Conservation (phyloP, 768 basidiomycete genomes). For the Pulveroboletus sp. region DNA sequence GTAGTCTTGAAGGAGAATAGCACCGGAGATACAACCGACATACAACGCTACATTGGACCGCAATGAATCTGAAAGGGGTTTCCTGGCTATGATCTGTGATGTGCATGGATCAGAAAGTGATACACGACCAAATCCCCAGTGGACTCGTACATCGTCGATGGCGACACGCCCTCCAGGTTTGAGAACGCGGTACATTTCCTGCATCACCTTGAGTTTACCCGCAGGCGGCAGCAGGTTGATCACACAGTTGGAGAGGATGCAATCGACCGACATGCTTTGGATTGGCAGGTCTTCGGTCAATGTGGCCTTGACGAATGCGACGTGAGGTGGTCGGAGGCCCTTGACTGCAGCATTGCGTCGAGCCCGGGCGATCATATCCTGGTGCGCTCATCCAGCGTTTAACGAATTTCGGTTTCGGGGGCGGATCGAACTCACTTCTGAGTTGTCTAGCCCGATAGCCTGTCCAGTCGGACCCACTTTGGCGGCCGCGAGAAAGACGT, state of each 20-base stretch:
- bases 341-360: constrained; percentile 40
- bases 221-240: constrained; percentile 43
- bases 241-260: constrained; percentile 55
- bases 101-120: background rate
- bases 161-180: constrained; percentile 54
- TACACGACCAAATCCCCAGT: background rate
- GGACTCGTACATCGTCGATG: constrained; percentile 43
- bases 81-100: constrained; percentile 43
- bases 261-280: constrained; percentile 44
- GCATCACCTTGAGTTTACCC: constrained; percentile 40
- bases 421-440: constrained; percentile 32
- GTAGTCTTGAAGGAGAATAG: constrained; percentile 39
- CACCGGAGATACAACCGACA: constrained; percentile 45
- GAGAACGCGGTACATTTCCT: constrained; percentile 46
- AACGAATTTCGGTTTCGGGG: background rate
- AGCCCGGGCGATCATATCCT: constrained; percentile 52
- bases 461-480: constrained; percentile 47
- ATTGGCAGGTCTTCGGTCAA: constrained; percentile 46
- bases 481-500: constrained; percentile 49
- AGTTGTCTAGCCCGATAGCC: constrained; percentile 53
- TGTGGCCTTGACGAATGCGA: constrained; percentile 43
- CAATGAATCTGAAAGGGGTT: constrained; percentile 39
- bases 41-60: constrained; percentile 38
- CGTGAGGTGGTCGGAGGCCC: constrained; percentile 43
- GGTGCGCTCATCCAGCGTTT: background rate